Base-by-base conservation (phyloP, 2,329 filamentous ascomycete genomes). In the Xylaria sp. region DNA sequence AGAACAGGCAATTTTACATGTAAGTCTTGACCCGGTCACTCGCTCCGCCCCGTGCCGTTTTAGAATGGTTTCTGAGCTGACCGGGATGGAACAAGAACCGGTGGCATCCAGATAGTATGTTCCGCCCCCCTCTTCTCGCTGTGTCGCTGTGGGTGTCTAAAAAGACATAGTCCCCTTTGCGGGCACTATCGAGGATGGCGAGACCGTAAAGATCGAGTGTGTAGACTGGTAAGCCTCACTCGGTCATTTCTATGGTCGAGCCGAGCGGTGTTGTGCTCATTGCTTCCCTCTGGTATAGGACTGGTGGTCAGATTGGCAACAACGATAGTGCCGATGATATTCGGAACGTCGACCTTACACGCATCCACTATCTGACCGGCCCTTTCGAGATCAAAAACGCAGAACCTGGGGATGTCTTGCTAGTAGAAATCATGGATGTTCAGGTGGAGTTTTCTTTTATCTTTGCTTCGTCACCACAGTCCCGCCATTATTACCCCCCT, bases 181-280 rank as follows among this genome's bases (percentile, higher is more conserved):
- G 52, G 90, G 83, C 31, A 87, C 84, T 1, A 92, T 97, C 71
- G 88, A 90, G 70, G 88, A 93, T 71, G 89, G 89, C 29, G 93
- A 97, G 78, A 91, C 91, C 0, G 93, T 97, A 67, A 96, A 96
- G 77, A 96, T 97, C 67, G 92, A 97, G 81, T 97, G 93, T 71
- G 81, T 95, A 7, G 92, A 96, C 78, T 96, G 92, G 87, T 76
- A 69, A 61, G 68, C 54, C 11, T 35, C 3, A 3, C 3, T 23
- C 35, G 17, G 17, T 3, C n/a, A 29, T 25, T 2, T 19, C 38
- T 2, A 11, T 25, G 11, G 6, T 1, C 21, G 7, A 27, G 4
- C 13, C 19, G n/a, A n/a, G n/a, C n/a, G n/a, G n/a, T 33, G 21
- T 23, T 7, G 51, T 60, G 47, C 41, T 56, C 46, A 60, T 41